Conservation (phyloP, 2,329 filamentous ascomycete species). For the Emydomyces testavorans region DNA sequence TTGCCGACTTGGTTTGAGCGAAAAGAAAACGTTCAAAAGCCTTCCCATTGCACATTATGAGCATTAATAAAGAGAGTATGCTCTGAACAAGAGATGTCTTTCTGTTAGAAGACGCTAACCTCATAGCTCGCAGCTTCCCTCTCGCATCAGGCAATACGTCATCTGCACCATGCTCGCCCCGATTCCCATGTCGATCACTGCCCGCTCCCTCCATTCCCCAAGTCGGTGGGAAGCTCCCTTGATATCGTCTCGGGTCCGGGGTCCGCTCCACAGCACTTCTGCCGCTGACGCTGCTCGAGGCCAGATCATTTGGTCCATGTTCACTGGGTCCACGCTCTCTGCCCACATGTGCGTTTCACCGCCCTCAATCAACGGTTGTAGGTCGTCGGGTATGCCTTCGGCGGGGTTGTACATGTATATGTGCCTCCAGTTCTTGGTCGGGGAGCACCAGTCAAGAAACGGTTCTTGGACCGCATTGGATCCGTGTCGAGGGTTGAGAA, state of each 20-base stretch:
- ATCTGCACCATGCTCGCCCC: constrained; percentile 56
- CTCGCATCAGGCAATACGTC: constrained; percentile 50
- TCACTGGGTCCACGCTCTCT: constrained; percentile 64
- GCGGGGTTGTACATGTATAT: constrained; percentile 72
- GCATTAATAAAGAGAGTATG: too few species aligned
- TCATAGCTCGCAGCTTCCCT: constrained; percentile 15
- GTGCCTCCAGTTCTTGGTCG: constrained; percentile 68
- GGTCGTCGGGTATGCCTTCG: constrained; percentile 48
- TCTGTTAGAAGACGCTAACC: too few species aligned
- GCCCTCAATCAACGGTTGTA: constrained; percentile 60
- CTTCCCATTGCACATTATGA: too few species aligned
- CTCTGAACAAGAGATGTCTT: too few species aligned
- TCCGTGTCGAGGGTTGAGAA: constrained; percentile 25
- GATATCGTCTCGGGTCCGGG: constrained; percentile 27
- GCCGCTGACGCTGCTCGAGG: constrained; percentile 61
- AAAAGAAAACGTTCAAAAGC: not conserved
- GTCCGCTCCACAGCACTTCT: constrained; percentile 70
- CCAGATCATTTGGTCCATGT: constrained; percentile 66
- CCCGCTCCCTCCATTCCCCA: constrained; percentile 61
- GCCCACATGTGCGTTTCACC: constrained; percentile 75
- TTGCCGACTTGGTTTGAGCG: not conserved
- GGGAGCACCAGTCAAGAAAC: constrained; percentile 34
- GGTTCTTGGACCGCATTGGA: constrained; percentile 12
- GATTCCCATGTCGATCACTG: constrained; percentile 56
- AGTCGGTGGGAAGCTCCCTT: constrained; percentile 55